Conservation (phyloP, 257 asterid species). For the Sherardia arvensis region DNA sequence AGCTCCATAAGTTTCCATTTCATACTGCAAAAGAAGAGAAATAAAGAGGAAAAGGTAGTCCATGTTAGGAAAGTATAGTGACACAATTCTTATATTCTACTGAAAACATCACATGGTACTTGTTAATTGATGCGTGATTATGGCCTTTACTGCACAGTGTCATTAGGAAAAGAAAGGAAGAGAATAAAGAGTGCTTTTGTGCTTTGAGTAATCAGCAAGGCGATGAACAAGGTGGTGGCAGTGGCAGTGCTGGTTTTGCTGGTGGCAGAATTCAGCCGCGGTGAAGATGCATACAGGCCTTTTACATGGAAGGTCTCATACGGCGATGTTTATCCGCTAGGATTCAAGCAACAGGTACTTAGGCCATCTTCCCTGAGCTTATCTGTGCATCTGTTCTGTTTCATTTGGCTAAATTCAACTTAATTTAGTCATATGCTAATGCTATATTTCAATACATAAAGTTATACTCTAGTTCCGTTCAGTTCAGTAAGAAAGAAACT, state of each 20-base stretch:
- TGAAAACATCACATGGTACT: neutral
- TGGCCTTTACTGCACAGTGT: neutral
- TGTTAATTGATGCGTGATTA: neutral
- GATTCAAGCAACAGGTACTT: slow-evolving; percentile 19
- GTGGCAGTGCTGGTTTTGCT: slow-evolving; percentile 1
- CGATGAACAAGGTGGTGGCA: slow-evolving; percentile 3
- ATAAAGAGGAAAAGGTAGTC: neutral
- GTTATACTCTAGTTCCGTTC: too few relatives aligned
- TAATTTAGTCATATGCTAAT: too few relatives aligned
- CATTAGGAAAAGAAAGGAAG: neutral
- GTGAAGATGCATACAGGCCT: slow-evolving; percentile 23
- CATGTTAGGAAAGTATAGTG: neutral
- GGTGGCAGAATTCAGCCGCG: neutral
- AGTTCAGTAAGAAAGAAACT: too few relatives aligned
- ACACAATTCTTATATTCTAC: neutral
- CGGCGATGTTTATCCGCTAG: slow-evolving; percentile 21
- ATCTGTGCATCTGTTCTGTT: too few relatives aligned
- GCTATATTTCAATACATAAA: too few relatives aligned
- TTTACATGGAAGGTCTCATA: slow-evolving; percentile 25
- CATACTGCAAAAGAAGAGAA: neutral
- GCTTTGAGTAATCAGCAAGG: neutral
- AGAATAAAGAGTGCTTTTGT: neutral
- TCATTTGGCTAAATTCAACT: too few relatives aligned
- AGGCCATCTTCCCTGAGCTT: too few relatives aligned
- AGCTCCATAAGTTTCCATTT: neutral